phyloP scores from a whole-genome alignment of 192 early-diverging fungal species.

The Funneliformis mosseae region DNA sequence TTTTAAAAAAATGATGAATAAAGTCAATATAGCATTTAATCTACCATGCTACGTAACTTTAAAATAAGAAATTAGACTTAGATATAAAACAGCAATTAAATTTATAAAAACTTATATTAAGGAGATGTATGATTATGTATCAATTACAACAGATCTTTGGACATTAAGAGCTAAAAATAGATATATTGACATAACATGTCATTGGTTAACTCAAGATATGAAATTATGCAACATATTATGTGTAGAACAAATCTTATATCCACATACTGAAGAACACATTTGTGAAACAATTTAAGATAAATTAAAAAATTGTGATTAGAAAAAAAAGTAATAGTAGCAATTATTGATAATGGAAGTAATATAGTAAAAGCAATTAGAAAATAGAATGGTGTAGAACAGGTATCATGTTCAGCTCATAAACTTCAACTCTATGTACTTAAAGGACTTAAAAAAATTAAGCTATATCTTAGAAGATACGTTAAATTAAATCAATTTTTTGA shows the following conservation, averaged over 20 bases:
- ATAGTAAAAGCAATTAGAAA: conserved; percentile 1
- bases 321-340: background rate
- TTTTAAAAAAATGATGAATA: background rate
- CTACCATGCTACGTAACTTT: background rate
- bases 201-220: conserved; percentile 6
- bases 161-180: background rate
- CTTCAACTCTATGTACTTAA: background rate
- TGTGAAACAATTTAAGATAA: background rate
- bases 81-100: background rate
- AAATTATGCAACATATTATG: background rate
- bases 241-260: background rate
- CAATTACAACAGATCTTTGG: conserved; percentile 16
- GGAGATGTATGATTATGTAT: background rate
- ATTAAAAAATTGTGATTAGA: background rate
- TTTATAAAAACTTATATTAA: background rate
- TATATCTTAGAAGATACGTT: background rate
- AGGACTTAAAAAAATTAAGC: background rate
- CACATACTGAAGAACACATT: background rate
- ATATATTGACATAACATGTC: conserved; percentile 22
- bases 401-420: conserved; percentile 2
- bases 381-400: background rate
- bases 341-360: conserved; percentile 12
- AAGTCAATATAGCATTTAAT: background rate
- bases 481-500: background rate
- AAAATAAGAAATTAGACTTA: background rate